Conservation (phyloP, 176 grass and related monocot genomes). For the Paspalum vaginatum region DNA sequence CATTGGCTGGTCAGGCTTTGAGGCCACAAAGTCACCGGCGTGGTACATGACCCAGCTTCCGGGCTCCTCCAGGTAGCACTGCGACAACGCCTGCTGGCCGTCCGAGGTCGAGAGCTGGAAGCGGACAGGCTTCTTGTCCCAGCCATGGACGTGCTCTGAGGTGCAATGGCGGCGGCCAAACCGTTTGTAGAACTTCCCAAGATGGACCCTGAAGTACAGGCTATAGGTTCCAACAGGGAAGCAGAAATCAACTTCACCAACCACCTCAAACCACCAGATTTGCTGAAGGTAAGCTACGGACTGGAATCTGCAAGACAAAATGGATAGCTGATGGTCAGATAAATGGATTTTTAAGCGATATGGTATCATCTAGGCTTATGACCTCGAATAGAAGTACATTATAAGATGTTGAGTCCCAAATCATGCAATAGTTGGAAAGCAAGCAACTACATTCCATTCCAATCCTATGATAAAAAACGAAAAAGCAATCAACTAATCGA, state of each 20-base stretch:
- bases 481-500: slow-evolving; percentile 8
- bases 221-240: slow-evolving; percentile 83
- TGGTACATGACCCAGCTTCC: slow-evolving; percentile 84
- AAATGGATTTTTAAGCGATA: not conserved
- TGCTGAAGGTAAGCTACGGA: slow-evolving; percentile 90
- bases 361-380: not conserved
- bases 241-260: slow-evolving; percentile 82
- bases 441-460: not conserved
- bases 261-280: slow-evolving; percentile 97
- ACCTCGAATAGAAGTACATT: slow-evolving; percentile 24
- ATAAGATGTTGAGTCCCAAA: slow-evolving; percentile 10
- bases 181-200: slow-evolving; percentile 66
- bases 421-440: slow-evolving; percentile 15
- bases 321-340: not conserved
- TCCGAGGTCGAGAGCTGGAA: slow-evolving; percentile 85
- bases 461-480: not conserved
- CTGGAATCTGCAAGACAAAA: slow-evolving; percentile 60
- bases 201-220: slow-evolving; percentile 79
- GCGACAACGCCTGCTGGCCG: slow-evolving; percentile 60
- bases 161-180: slow-evolving; percentile 66
- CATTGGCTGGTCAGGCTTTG: slow-evolving; percentile 39
- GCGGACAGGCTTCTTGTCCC: slow-evolving; percentile 79
- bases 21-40: slow-evolving; percentile 73
- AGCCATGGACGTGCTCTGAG: slow-evolving; percentile 76
- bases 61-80: slow-evolving; percentile 63